Base-by-base conservation (phyloP, 768 basidiomycete genomes). In the Tricholoma furcatifolium region DNA sequence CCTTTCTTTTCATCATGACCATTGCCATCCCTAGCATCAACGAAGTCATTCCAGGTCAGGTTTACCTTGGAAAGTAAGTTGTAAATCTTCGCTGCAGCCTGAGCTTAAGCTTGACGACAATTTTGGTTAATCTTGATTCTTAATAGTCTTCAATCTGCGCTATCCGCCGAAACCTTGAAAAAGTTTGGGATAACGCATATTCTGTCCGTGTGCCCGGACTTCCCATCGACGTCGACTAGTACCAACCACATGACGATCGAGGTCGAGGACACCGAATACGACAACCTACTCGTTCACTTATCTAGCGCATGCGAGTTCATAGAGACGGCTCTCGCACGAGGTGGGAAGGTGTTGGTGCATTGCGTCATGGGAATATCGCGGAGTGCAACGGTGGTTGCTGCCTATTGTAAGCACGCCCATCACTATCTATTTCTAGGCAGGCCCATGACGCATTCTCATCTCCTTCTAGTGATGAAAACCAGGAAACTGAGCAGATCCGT, bases 351-450 rank as follows among this genome's bases (percentile, higher is more conserved):
- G 5, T 75, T 90, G 9, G 83, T 89, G 12, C 88, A 90, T 56
- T 89, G 88, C 62, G 71, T 83, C 9, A 85, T 87, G 80, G 88
- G 88, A 5, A 68, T 89, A 7, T 90, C 85, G 0, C 74, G 88
- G 55, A 88, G 86, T 57, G 72, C 81, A 35, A 82, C 87, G 8
- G 78, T 81, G 21, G 71, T 83, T n/a, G n/a, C n/a, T n/a, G n/a
- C n/a, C n/a, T n/a, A n/a, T n/a, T n/a, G n/a, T n/a, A n/a, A n/a
- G n/a, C n/a, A n/a, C n/a, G n/a, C n/a, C n/a, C n/a, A n/a, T n/a
- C n/a, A n/a, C n/a, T n/a, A n/a, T n/a, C n/a, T n/a, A n/a, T n/a
- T n/a, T n/a, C n/a, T n/a, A n/a, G n/a, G n/a, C n/a, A n/a, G n/a
- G n/a, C n/a, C n/a, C 21, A 77, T 76, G 44, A 81, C 81, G 12